A percentile compares a stretch with the other conserved stretches of the same genome.
Evolutionary conservation across 2,329 filamentous ascomycete species (phyloP).

Genomic region (Penicillium sp.): DNA sequence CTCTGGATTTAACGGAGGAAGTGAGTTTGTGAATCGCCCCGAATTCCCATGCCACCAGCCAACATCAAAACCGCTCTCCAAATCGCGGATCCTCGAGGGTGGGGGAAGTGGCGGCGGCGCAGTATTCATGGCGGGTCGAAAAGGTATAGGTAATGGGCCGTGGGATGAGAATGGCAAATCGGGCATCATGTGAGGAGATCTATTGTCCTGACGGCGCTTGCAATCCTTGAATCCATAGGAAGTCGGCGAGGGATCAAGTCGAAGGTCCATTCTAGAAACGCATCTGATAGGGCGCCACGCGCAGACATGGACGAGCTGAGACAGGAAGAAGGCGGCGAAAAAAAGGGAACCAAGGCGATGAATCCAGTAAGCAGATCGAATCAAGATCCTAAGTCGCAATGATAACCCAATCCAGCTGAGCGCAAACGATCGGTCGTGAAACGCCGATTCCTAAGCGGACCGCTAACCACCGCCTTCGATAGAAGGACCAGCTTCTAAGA

Average conservation of each 20-base stretch:
- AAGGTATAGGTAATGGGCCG: slow-evolving; percentile 61
- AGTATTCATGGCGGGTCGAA: slow-evolving; percentile 44
- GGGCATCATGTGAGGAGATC: slow-evolving; percentile 39
- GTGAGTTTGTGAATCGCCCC: slow-evolving; percentile 44
- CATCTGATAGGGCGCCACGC: slow-evolving; percentile 16
- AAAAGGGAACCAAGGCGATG: slow-evolving; percentile 8
- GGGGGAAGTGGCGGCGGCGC: slow-evolving; percentile 63
- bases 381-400: slow-evolving; percentile 17
- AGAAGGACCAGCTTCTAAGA: slow-evolving; percentile 22
- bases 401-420: slow-evolving; percentile 25
- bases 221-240: slow-evolving; percentile 40
- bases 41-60: slow-evolving; percentile 62
- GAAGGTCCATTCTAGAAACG: slow-evolving; percentile 44
- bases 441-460: slow-evolving; percentile 19
- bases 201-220: slow-evolving; percentile 31
- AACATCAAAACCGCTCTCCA: slow-evolving; percentile 55
- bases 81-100: slow-evolving; percentile 57
- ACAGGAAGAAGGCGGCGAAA: background rate
- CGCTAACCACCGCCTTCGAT: slow-evolving; percentile 12
- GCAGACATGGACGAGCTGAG: slow-evolving; percentile 14
- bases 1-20: slow-evolving; percentile 47
- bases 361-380: slow-evolving; percentile 13
- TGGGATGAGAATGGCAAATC: slow-evolving; percentile 42
- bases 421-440: slow-evolving; percentile 21
- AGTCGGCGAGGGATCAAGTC: slow-evolving; percentile 40